Evolutionary conservation across 345 rosid species (phyloP).

Genomic region (Nasturtium officinale): DNA sequence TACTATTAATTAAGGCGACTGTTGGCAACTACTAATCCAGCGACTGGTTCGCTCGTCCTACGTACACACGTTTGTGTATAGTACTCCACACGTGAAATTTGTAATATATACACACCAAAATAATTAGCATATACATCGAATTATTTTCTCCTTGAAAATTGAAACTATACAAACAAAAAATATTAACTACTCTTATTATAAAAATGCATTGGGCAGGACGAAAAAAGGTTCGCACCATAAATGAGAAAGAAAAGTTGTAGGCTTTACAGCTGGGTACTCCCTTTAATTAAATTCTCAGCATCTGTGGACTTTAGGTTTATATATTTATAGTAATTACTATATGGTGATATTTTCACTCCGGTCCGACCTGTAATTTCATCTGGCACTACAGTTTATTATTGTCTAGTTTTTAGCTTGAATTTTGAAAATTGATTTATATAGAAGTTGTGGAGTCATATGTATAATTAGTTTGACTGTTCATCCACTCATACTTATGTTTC

Average conservation of each 20-base stretch:
- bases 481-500: constrained; percentile 27
- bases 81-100: constrained; percentile 29
- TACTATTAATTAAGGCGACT: constrained; percentile 23
- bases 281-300: constrained; percentile 41
- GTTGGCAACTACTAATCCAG: constrained; percentile 43
- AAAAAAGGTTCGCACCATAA: constrained; percentile 45
- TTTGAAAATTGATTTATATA: constrained; percentile 1
- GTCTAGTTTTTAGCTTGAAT: constrained; percentile 3
- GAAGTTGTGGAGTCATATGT: constrained; percentile 1
- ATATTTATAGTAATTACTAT: constrained; percentile 6
- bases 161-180: constrained; percentile 18
- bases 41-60: constrained; percentile 44
- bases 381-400: constrained; percentile 28
- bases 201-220: constrained; percentile 44
- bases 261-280: constrained; percentile 44
- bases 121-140: constrained; percentile 13
- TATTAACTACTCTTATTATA: constrained; percentile 9
- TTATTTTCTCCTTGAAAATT: constrained; percentile 42
- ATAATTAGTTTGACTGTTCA: constrained; percentile 29
- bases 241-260: constrained; percentile 42
- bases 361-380: constrained; percentile 38
- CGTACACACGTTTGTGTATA: constrained; percentile 18
- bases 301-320: constrained; percentile 40
- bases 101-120: background rate
- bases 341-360: constrained; percentile 19